Percentiles rank a stretch among this genome's conserved stretches.
These are phyloP conservation scores for Pachysandra terminalis DNA, from an alignment of 164 flowering plant species.

Conservation along the genomic window DNA sequence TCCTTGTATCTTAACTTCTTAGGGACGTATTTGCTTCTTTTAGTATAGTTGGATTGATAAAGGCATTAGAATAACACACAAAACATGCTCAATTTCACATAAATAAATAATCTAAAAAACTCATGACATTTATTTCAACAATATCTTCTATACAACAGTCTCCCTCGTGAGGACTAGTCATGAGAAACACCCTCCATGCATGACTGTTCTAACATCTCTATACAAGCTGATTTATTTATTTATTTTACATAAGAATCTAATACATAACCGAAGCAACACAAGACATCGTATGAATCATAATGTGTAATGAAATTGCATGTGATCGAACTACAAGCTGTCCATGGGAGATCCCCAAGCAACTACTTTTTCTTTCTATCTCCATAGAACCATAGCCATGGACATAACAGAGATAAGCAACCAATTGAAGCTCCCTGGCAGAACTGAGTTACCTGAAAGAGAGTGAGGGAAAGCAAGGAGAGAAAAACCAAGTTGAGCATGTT, in stretches of 20 bases:
- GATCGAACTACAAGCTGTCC: background rate
- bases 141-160: background rate
- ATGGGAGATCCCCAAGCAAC: background rate
- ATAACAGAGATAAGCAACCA: conserved; percentile 23
- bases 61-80: too few species aligned
- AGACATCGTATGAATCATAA: conserved; percentile 3
- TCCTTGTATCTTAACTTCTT: too few species aligned
- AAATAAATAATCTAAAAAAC: background rate
- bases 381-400: conserved; percentile 21
- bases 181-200: background rate
- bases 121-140: background rate
- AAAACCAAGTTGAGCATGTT: background rate
- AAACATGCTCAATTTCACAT: too few species aligned
- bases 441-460: conserved; percentile 28
- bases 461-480: background rate
- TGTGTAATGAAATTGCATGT: conserved; percentile 6
- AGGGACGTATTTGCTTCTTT: too few species aligned
- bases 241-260: conserved; percentile 7
- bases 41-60: too few species aligned
- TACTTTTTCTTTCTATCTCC: conserved; percentile 12
- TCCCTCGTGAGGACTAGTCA: background rate
- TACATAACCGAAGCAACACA: conserved; percentile 3
- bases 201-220: background rate
- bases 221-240: background rate
- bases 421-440: conserved; percentile 28